phyloP scores from a whole-genome alignment of 2,329 filamentous ascomycete species.

The Botrytis byssoidea region DNA sequence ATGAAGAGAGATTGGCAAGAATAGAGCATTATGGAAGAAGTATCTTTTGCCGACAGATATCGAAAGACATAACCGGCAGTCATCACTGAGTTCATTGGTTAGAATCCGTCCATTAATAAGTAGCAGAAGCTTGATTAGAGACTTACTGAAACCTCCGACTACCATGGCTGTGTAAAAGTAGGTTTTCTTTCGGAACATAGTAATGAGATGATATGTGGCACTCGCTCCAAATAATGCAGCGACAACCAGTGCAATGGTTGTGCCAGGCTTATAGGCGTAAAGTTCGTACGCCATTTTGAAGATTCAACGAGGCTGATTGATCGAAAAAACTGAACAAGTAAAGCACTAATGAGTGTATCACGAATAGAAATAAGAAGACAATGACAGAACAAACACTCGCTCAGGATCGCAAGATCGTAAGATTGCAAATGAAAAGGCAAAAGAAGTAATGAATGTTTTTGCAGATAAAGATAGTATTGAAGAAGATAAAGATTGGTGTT shows the following conservation, averaged over 20 bases:
- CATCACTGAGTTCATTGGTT: slow-evolving; percentile 26
- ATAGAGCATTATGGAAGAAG: slow-evolving; percentile 40
- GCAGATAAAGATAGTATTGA: background rate
- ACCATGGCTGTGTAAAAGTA: slow-evolving; percentile 3
- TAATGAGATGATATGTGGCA: background rate
- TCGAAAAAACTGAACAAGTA: background rate
- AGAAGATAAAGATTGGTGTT: background rate
- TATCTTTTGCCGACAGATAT: slow-evolving; percentile 26
- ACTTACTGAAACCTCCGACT: slow-evolving; percentile 1
- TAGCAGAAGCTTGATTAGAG: background rate
- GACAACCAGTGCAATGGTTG: background rate
- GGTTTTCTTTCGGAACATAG: background rate
- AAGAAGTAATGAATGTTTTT: background rate
- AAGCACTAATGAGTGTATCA: background rate
- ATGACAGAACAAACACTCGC: background rate
- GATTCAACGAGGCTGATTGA: background rate
- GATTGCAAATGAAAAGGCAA: background rate
- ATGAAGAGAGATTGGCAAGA: slow-evolving; percentile 33
- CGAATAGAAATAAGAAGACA: background rate
- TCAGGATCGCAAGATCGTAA: background rate
- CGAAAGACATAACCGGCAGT: slow-evolving; percentile 27
- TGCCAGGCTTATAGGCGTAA: background rate
- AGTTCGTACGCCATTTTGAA: background rate
- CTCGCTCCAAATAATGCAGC: background rate
- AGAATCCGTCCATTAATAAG: background rate